Evolutionary conservation across 2,329 filamentous ascomycete species (phyloP).

Genomic region (Phyllosticta ampelicida): DNA sequence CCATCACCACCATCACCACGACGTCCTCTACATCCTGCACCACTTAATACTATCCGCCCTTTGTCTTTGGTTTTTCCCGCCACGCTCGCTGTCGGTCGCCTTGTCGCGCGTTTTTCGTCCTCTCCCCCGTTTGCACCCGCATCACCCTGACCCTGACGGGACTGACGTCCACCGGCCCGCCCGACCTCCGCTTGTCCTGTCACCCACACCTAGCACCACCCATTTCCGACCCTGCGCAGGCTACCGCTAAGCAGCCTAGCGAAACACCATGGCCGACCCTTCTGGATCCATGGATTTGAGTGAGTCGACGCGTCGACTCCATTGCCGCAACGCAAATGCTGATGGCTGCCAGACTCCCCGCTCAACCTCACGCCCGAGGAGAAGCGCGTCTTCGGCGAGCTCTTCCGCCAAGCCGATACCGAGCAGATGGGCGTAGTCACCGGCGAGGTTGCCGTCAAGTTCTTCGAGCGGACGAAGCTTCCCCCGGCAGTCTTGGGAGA

Average conservation of each 20-base stretch:
- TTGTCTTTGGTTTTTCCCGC: background rate
- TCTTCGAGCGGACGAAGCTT: slow-evolving; percentile 93
- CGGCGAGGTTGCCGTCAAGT: slow-evolving; percentile 89
- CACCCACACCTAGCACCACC: background rate
- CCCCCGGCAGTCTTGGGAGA: slow-evolving; percentile 69
- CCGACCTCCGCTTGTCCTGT: slow-evolving; percentile 4
- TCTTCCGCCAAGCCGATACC: slow-evolving; percentile 86
- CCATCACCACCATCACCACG: background rate
- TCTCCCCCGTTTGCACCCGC: background rate
- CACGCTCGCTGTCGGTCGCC: background rate
- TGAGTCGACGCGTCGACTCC: slow-evolving; percentile 15
- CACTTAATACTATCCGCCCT: background rate
- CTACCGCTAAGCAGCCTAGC: slow-evolving; percentile 5
- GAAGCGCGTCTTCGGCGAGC: slow-evolving; percentile 84
- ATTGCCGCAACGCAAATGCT: slow-evolving; percentile 14
- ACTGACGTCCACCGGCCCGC: slow-evolving; percentile 5
- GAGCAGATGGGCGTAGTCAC: slow-evolving; percentile 90
- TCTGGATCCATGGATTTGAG: slow-evolving; percentile 25
- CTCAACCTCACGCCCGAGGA: slow-evolving; percentile 84
- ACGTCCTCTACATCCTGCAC: background rate
- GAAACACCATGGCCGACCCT: slow-evolving; percentile 28
- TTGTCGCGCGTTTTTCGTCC: background rate
- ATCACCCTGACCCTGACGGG: slow-evolving; percentile 9
- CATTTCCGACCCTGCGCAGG: slow-evolving; percentile 8
- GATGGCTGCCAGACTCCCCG: slow-evolving; percentile 38